Conservation (phyloP, 805 yeast genomes). For the Zygosaccharomyces kombuchaensis region DNA sequence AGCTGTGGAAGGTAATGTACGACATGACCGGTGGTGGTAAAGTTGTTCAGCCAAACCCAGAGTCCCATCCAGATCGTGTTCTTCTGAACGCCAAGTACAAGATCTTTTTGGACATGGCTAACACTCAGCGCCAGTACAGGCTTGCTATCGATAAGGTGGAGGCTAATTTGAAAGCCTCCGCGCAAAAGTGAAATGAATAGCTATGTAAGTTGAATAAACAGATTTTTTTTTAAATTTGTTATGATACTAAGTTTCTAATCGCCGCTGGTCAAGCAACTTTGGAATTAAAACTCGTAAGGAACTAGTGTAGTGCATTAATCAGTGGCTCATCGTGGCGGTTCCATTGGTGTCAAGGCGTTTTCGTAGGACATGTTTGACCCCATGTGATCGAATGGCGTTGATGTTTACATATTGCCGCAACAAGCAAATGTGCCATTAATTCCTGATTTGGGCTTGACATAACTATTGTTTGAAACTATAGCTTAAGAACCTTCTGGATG, state of each 20-base stretch:
- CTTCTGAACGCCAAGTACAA: slow-evolving; percentile 76
- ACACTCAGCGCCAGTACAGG: slow-evolving; percentile 74
- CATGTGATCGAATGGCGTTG: background rate
- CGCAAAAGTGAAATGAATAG: background rate
- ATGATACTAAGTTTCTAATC: too few species aligned
- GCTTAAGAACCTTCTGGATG: background rate
- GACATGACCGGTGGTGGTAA: slow-evolving; percentile 78
- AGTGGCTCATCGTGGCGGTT: background rate
- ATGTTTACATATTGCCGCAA: slow-evolving; percentile 4
- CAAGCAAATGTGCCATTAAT: slow-evolving; percentile 3
- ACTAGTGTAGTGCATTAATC: too few species aligned
- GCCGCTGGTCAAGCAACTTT: too few species aligned
- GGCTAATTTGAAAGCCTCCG: slow-evolving; percentile 1
- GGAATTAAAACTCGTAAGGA: too few species aligned
- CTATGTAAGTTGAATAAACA: background rate
- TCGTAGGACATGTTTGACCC: background rate
- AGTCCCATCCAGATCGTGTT: slow-evolving; percentile 57
- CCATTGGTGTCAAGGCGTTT: background rate
- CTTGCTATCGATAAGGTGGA: slow-evolving; percentile 53
- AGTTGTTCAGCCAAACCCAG: slow-evolving; percentile 64
- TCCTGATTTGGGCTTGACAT: background rate
- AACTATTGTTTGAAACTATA: background rate
- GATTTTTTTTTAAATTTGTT: background rate
- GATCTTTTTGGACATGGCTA: slow-evolving; percentile 84
- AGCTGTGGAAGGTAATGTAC: slow-evolving; percentile 84